Evolutionary conservation across 1,284 basidiomycete genomes (phyloP), one percentile per base, ranked within the genome.

Genomic region (Rhizopogon parksii): DNA sequence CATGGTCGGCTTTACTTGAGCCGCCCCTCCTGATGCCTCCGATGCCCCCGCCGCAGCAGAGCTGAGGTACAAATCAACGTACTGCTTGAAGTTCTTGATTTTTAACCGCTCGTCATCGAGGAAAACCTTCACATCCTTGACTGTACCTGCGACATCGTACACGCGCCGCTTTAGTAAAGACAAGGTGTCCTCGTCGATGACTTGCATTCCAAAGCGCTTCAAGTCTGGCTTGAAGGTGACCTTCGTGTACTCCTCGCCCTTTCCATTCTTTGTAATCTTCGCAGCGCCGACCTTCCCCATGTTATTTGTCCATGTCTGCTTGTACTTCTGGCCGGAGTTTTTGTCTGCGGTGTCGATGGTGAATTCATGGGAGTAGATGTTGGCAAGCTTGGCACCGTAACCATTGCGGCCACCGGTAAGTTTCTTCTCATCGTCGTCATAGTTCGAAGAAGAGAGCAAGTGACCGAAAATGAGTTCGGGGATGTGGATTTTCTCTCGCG

Each of bases 401-500:
- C 96, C 96, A 66, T 99, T 99, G 64, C 96, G 83, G 70, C 96
- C 96, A 72, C 96, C 96, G 1, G 95, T 97, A 45, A 99, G 81
- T 72, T 98, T 99, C 78, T 95, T 97, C 73, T 99, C 95, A 68
- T 95, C 91, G 63, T 99, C 96, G 67, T 99, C 95, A 65, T 97
- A 99, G 72, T 99, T 99, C 52, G 94, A 96, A 17, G 91, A 94
- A 0, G 96, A 94, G 39, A 99, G 79, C 8, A 99, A 79, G 67
- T 97, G 87, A 14, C 95, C 96, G 64, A 99, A 99, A 63, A 99
- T 98, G 56, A 99, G 80, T 64, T 99, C 94, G 0, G 96, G 96
- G 54, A 99, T 98, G 71, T 92, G 96, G 37, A 96, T 89, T 61
- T 89, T 88, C 72, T 98, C 94, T 62, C 83, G 88, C 25, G 84